Percentiles rank a stretch among this genome's conserved stretches.
Conservation (phyloP, 176 grass and related monocot genomes). For the Carex littledalei region DNA sequence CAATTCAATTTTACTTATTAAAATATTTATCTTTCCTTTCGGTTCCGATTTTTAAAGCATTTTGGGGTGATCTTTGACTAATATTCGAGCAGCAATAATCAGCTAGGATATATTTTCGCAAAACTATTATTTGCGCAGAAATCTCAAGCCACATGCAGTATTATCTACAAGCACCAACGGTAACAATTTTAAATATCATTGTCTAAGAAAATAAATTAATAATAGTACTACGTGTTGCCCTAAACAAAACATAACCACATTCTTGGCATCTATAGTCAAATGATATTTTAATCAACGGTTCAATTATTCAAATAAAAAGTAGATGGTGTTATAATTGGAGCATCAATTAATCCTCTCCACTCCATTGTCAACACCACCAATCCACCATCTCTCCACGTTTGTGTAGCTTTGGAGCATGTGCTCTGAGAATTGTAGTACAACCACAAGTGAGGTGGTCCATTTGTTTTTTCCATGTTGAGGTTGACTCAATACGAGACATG, state of each 20-base stretch:
- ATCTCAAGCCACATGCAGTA: not conserved
- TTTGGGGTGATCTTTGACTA: not conserved
- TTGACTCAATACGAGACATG: not conserved
- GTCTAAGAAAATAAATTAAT: not conserved
- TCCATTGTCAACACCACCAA: not conserved
- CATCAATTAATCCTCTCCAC: too few species aligned
- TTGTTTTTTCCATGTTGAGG: not conserved
- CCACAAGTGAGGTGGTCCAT: not conserved
- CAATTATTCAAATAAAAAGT: not conserved
- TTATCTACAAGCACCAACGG: not conserved
- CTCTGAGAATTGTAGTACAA: not conserved
- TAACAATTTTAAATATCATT: not conserved
- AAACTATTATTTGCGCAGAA: not conserved
- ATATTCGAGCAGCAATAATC: not conserved
- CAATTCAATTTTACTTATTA: not conserved
- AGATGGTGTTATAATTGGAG: not conserved
- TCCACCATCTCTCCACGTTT: not conserved
- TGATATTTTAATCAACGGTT: slow-evolving; percentile 14
- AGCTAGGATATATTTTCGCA: not conserved
- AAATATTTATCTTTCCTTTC: not conserved
- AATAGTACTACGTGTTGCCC: not conserved
- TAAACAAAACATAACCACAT: slow-evolving; percentile 14
- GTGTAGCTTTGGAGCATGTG: slow-evolving; percentile 4
- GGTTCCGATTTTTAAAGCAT: not conserved
- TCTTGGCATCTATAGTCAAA: slow-evolving; percentile 18